These are phyloP conservation scores for Lodderomyces elongisporus DNA, from an alignment of 1,139 yeast species.

Conservation along the genomic window DNA sequence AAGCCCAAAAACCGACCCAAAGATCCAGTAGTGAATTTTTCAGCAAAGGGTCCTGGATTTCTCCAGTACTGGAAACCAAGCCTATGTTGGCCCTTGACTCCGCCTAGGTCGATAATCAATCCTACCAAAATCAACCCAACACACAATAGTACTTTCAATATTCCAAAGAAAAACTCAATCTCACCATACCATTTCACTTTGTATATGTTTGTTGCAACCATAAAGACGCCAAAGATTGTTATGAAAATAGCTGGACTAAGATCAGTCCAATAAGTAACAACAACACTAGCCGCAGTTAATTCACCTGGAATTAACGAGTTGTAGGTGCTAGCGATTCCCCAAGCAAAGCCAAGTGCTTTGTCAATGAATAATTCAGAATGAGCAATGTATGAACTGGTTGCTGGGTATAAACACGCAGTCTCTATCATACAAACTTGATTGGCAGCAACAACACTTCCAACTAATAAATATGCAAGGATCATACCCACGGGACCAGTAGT, in stretches of 20 bases:
- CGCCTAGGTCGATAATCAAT: slow-evolving; percentile 43
- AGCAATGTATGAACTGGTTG: slow-evolving; percentile 35
- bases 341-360: slow-evolving; percentile 41
- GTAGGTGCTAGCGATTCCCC: slow-evolving; percentile 47
- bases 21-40: slow-evolving; percentile 50
- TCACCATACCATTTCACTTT: slow-evolving; percentile 58
- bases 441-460: slow-evolving; percentile 49
- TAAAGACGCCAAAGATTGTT: slow-evolving; percentile 39
- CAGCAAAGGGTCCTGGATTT: slow-evolving; percentile 43
- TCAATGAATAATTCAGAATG: slow-evolving; percentile 34
- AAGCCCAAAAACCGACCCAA: slow-evolving; percentile 45
- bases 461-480: slow-evolving; percentile 44
- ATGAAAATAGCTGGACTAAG: slow-evolving; percentile 52
- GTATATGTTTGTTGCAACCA: slow-evolving; percentile 36
- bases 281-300: slow-evolving; percentile 49
- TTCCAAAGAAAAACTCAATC: slow-evolving; percentile 62
- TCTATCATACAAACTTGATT: too few relatives aligned
- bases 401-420: too few relatives aligned
- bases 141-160: slow-evolving; percentile 42
- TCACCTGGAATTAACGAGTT: slow-evolving; percentile 47
- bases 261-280: slow-evolving; percentile 53
- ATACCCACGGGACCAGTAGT: slow-evolving; percentile 46
- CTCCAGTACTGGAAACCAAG: slow-evolving; percentile 65
- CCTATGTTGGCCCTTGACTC: slow-evolving; percentile 56
- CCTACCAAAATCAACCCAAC: slow-evolving; percentile 38